These are phyloP conservation scores for Suhomyces wounanorum DNA, from an alignment of 1,139 yeast species.

Conservation along the genomic window DNA sequence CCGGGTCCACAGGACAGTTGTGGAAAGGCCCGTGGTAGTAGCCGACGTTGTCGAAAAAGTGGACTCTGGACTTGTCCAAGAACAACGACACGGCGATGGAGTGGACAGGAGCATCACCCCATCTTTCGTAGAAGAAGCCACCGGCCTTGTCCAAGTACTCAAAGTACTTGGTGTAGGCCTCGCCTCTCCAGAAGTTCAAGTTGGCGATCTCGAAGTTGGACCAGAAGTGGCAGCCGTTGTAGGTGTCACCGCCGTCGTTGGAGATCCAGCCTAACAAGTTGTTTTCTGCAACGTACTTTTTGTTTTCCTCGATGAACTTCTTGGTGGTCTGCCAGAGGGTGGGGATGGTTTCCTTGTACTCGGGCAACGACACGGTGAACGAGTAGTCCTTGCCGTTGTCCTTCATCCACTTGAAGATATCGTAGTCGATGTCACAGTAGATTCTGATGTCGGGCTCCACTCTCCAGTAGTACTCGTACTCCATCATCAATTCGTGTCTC, in stretches of 20 bases:
- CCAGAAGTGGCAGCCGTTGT: constrained; percentile 87
- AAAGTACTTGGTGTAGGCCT: constrained; percentile 68
- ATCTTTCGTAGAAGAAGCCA: constrained; percentile 87
- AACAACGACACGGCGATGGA: constrained; percentile 83
- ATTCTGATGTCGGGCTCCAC: constrained; percentile 85
- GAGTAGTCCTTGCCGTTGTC: constrained; percentile 74
- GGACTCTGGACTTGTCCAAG: constrained; percentile 63
- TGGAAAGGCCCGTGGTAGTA: constrained; percentile 77
- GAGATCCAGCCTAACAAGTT: constrained; percentile 74
- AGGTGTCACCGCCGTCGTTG: constrained; percentile 65
- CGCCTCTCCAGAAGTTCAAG: constrained; percentile 70
- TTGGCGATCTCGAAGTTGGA: constrained; percentile 82
- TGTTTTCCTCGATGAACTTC: constrained; percentile 63
- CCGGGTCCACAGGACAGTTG: constrained; percentile 73
- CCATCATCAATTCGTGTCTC: constrained; percentile 68
- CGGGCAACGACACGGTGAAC: constrained; percentile 81
- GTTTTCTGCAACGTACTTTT: constrained; percentile 63
- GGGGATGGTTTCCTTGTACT: constrained; percentile 76
- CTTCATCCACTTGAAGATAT: constrained; percentile 78
- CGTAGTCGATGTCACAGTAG: constrained; percentile 80
- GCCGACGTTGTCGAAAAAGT: constrained; percentile 82
- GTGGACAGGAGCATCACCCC: constrained; percentile 95
- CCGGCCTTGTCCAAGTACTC: constrained; percentile 75
- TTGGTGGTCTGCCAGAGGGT: constrained; percentile 81
- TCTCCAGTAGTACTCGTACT: constrained; percentile 90